A percentile compares a stretch with the other conserved stretches of the same genome.
These are phyloP conservation scores for Oryza brachyantha DNA, from an alignment of 176 grass and related monocot species.

Conservation along the genomic window DNA sequence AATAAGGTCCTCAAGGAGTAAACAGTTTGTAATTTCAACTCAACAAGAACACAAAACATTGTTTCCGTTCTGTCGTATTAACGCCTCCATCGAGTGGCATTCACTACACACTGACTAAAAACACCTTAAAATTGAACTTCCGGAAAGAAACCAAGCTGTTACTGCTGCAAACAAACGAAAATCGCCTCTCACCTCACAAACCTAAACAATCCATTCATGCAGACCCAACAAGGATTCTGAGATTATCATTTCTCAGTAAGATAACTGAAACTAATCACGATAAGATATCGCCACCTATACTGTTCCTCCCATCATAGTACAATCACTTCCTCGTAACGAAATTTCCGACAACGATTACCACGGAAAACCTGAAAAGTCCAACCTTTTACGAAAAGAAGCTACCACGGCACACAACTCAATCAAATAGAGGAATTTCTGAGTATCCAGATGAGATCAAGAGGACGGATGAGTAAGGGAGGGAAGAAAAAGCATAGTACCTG, in stretches of 20 bases:
- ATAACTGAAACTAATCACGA: neutral
- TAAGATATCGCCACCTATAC: neutral
- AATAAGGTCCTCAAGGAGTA: neutral
- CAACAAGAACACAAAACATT: neutral
- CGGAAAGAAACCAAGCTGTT: neutral
- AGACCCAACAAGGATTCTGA: neutral
- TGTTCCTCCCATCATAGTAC: neutral
- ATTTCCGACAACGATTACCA: neutral
- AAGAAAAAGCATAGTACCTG: slow-evolving; percentile 27
- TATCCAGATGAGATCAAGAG: neutral
- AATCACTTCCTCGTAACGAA: neutral
- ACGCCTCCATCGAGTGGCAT: neutral
- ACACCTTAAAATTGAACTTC: neutral
- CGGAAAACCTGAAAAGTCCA: neutral
- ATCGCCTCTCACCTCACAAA: neutral
- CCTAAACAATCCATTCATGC: neutral
- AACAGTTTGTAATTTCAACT: neutral
- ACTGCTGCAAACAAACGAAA: neutral
- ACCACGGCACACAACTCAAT: neutral
- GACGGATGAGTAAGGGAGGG: neutral
- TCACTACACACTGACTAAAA: neutral
- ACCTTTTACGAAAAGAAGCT: no score
- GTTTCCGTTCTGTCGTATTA: neutral
- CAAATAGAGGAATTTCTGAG: neutral
- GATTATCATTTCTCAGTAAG: neutral